A percentile compares a stretch with the other conserved stretches of the same genome.
These are phyloP conservation scores for Takakia lepidozioides DNA, from an alignment of 225 moss, liverwort and hornwort genomes.

Conservation along the genomic window DNA sequence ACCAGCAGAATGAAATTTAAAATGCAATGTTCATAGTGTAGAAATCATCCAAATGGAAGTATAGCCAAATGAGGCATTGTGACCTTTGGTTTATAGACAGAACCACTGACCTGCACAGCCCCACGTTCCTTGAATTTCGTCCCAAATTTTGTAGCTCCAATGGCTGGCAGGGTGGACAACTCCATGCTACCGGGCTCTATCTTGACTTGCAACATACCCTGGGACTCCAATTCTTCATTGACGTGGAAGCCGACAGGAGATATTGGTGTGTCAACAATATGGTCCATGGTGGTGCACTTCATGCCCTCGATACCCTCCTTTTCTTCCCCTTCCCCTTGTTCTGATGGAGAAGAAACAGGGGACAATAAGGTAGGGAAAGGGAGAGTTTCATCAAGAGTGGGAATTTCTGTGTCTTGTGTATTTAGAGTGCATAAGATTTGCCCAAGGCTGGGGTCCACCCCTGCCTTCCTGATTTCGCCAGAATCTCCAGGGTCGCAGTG, in stretches of 20 bases:
- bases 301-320: constrained; percentile 20
- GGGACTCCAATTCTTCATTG: constrained; percentile 36
- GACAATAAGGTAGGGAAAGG: constrained; percentile 36
- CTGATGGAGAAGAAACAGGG: constrained; percentile 38
- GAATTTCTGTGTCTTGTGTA: constrained; percentile 70
- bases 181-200: background rate
- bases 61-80: too few relatives aligned
- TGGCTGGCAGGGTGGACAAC: background rate
- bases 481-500: constrained; percentile 9
- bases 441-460: constrained; percentile 44
- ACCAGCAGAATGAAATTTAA: too few relatives aligned
- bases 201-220: constrained; percentile 22
- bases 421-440: constrained; percentile 58
- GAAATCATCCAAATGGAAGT: too few relatives aligned
- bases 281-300: constrained; percentile 28
- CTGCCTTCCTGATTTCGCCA: constrained; percentile 19
- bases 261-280: constrained; percentile 32
- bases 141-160: background rate
- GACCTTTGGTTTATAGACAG: too few relatives aligned
- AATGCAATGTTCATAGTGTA: too few relatives aligned
- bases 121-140: background rate
- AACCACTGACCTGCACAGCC: background rate
- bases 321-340: constrained; percentile 13
- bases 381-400: constrained; percentile 58
- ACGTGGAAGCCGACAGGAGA: constrained; percentile 41